Evolutionary conservation across 2,329 filamentous ascomycete species (phyloP).

Genomic region (Cercospora brassicicola): DNA sequence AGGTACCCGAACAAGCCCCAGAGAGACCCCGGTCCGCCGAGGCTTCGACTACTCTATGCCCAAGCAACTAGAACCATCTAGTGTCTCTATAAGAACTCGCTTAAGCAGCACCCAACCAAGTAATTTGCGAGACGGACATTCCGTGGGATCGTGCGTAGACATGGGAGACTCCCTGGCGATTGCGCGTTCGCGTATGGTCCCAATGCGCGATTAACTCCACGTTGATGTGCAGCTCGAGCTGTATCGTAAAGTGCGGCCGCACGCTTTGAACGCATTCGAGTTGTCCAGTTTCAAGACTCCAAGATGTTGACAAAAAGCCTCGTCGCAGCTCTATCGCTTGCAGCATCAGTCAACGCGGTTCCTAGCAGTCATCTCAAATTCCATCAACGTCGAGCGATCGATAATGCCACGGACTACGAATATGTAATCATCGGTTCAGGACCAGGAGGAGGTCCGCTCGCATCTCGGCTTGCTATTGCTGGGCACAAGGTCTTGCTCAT

Average conservation of each 20-base stretch:
- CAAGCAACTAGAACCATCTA: neutral
- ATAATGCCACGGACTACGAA: conserved; percentile 50
- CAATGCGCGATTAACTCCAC: neutral
- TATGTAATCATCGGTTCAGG: conserved; percentile 65
- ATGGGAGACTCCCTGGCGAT: neutral
- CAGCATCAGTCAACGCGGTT: neutral
- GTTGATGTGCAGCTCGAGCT: neutral
- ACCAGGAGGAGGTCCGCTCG: conserved; percentile 59
- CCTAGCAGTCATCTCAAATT: conserved; percentile 3
- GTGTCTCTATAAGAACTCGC: neutral
- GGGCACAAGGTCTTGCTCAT: conserved; percentile 61
- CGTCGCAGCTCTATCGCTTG: conserved; percentile 3
- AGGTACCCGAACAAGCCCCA: neutral
- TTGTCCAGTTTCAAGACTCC: neutral
- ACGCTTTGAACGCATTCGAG: neutral
- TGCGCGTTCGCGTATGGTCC: neutral
- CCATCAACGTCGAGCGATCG: neutral
- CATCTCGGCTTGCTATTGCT: conserved; percentile 59
- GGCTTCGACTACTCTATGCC: neutral
- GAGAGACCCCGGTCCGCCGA: neutral
- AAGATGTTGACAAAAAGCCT: conserved; percentile 4
- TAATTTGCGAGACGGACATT: neutral
- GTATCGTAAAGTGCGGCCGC: neutral
- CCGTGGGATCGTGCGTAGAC: neutral
- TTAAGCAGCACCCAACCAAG: neutral